Base-by-base conservation (phyloP, 1,284 basidiomycete species). In the Trichosporon coremiiforme region DNA sequence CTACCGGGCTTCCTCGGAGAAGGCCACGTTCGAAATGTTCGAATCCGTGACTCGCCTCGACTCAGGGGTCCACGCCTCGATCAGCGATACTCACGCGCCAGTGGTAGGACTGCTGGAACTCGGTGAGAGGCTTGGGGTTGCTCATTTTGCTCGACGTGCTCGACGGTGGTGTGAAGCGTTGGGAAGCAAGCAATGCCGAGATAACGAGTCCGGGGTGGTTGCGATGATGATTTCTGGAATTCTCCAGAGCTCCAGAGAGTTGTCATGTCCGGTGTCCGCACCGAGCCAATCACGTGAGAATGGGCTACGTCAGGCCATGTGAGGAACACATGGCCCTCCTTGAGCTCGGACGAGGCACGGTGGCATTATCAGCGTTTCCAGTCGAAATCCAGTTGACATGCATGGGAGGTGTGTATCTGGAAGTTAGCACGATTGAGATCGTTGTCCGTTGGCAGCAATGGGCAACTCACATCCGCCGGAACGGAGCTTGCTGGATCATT, bases 61-160 rank as follows among this genome's bases (percentile, higher is more conserved):
- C 41, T 31, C 20, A 38, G 9, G 65, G 36, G 20, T 25, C 1
- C 7, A 36, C 10, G 35, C 17, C 17, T 20, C 41, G 45, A 9
- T 22, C 22, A 12, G 20, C 15, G 5, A 13, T 12, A 80, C 80
- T 74, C 70, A 82, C 81, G n/a, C 81, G 74, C 81, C 81, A 82
- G 75, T 82, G 81, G 73, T 82, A 82, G 7, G 79, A 76, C 74
- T 80, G 79, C 71, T 82, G 80, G 71, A 78, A 82, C 3, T 78
- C 77, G 36, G 80, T 81, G 22, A 82, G 76, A 25, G 79, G 79
- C 62, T 74, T 78, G 5, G 77, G 77, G 53, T 75, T 71, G 29
- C 55, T 65, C 64, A 60, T 70, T 25, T 25, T 70, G 36, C 53
- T 66, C 33, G 31, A 36, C 25, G 38, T 8, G n/a, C 13, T 33